Evolutionary conservation across 2,329 filamentous ascomycete genomes (phyloP), one percentile per base, ranked within the genome.

Genomic region (Trichophyton mentagrophytes): DNA sequence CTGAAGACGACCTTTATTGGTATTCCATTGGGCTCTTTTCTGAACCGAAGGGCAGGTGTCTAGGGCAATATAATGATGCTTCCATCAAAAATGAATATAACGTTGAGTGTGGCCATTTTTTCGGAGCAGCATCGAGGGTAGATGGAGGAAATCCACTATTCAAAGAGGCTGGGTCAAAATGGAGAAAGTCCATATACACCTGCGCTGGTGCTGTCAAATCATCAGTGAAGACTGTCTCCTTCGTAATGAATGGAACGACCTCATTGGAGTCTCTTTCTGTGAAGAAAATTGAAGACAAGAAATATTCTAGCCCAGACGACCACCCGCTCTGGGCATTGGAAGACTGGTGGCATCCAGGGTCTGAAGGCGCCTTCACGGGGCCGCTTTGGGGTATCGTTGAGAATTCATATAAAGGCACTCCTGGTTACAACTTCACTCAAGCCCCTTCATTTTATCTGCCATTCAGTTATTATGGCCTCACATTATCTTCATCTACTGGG

Each of bases 181-280:
- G 77, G 77, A 71, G 72, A 0, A 66, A 72, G 1, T 71, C 76
- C 0, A 61, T 80, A 0, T 78, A 79, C 62, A 68, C 70, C 0
- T 80, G 78, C 63, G 76, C 76, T 1, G 72, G 71, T 0, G 66
- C 74, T 0, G 64, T 73, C 3, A 74, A 74, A 51, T 77, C 77
- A 1, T 73, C 69, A 1, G 70, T 81, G 60, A 79, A 79, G 63
- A 75, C 73, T 0, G 75, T 78, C 6, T 66, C 66, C 0, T 79
- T 81, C 63, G 63, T 66, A 1, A 71, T 69, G 64, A 80, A 79
- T 62, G 73, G 73, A 3, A 77, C 75, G 0, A 68, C 65, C 4
- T 27, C 46, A 2, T 62, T 80, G 0, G 64, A 67, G 6, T 67
- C 67, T 1, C 65, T 80, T 0, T 64, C 64, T 1, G 68, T 79